A percentile compares a stretch with the other conserved stretches of the same genome.
Evolutionary conservation across 768 basidiomycete genomes (phyloP).

Genomic region (Lactarius indigo): DNA sequence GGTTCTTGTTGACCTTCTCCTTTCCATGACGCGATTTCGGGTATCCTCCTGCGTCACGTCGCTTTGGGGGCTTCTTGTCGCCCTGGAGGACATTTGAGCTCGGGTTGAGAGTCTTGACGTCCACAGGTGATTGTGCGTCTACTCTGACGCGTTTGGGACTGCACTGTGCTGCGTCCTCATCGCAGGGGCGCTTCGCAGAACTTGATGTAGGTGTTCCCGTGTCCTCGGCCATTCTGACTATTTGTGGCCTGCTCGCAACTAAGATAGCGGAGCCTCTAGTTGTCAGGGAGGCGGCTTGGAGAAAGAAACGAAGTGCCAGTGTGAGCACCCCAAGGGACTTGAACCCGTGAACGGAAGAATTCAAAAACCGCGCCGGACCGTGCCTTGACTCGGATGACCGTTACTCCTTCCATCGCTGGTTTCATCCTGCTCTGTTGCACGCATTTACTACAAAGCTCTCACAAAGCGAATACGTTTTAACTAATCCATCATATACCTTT

Average conservation of each 20-base stretch:
- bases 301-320: neutral
- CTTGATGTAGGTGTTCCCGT: neutral
- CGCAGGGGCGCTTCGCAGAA: slow-evolving; percentile 8
- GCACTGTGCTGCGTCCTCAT: slow-evolving; percentile 1
- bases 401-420: no score
- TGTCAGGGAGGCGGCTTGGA: neutral
- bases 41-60: slow-evolving; percentile 33
- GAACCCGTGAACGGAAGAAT: neutral
- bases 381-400: neutral
- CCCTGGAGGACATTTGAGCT: neutral
- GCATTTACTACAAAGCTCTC: slow-evolving; percentile 35
- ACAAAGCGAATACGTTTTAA: slow-evolving; percentile 51
- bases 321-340: neutral
- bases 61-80: slow-evolving; percentile 18
- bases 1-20: slow-evolving; percentile 37
- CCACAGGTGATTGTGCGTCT: neutral
- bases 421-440: neutral
- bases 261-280: neutral
- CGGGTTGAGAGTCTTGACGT: slow-evolving; percentile 1
- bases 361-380: neutral
- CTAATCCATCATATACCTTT: slow-evolving; percentile 50
- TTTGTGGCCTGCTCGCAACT: neutral
- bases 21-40: slow-evolving; percentile 35
- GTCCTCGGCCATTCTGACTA: slow-evolving; percentile 2
- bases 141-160: slow-evolving; percentile 24